A percentile compares a stretch with the other conserved stretches of the same genome.
phyloP scores from a whole-genome alignment of 192 early-diverging fungal genomes.

The Rhizoclosmatium sp. region DNA sequence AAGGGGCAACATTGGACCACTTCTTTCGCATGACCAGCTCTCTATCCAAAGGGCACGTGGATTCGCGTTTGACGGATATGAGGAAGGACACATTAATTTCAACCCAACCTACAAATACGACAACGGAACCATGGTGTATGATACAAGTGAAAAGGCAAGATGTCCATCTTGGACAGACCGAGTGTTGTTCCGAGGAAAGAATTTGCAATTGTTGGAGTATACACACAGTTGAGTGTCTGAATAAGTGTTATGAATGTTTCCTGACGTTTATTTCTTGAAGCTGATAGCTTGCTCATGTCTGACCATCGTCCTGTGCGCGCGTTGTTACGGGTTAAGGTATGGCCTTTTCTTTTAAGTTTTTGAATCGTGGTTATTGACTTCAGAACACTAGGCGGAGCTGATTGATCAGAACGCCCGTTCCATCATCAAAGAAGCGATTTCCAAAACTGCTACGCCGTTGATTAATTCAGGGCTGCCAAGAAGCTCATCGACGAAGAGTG shows the following conservation, averaged over 20 bases:
- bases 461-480: not conserved
- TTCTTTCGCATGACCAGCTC: slow-evolving; percentile 54
- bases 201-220: slow-evolving; percentile 51
- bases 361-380: not conserved
- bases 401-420: not conserved
- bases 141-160: slow-evolving; percentile 92
- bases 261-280: not conserved
- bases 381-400: not conserved
- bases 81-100: slow-evolving; percentile 79
- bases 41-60: slow-evolving; percentile 47
- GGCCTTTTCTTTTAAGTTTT: not conserved
- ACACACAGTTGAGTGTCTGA: not conserved
- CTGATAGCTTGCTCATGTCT: slow-evolving; percentile 61
- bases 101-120: slow-evolving; percentile 99
- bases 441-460: not conserved
- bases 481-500: not conserved
- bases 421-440: slow-evolving; percentile 26
- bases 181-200: slow-evolving; percentile 61
- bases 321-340: slow-evolving; percentile 41
- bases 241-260: not conserved
- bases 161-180: slow-evolving; percentile 97
- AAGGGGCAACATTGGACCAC: not conserved
- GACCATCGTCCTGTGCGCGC: slow-evolving; percentile 75
- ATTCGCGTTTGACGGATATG: slow-evolving; percentile 73
- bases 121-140: slow-evolving; percentile 75